Conservation (phyloP, 331 rosid species). For the Pyrus hybrid region DNA sequence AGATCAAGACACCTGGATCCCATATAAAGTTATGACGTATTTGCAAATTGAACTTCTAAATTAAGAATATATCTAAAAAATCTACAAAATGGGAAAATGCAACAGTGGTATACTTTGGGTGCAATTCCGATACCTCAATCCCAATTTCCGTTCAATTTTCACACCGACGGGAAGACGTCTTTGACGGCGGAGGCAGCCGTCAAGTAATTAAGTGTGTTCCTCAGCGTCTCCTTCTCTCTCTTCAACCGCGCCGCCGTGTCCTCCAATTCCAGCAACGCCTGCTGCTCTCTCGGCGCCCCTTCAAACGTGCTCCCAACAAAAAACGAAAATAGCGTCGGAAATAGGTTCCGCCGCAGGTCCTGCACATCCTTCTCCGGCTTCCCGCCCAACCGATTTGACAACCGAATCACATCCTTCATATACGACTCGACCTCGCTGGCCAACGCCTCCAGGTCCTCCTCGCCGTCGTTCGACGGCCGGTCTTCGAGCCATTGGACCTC, state of each 20-base stretch:
- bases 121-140: conserved; percentile 3
- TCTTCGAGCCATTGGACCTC: conserved; percentile 94
- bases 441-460: conserved; percentile 53
- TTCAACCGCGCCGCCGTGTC: conserved; percentile 71
- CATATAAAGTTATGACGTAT: background rate
- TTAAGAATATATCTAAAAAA: background rate
- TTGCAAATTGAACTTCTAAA: background rate
- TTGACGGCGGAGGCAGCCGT: conserved; percentile 98
- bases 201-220: conserved; percentile 86
- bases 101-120: background rate
- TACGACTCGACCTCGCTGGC: conserved; percentile 76
- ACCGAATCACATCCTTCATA: conserved; percentile 90
- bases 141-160: background rate
- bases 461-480: conserved; percentile 60
- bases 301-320: conserved; percentile 96
- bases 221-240: conserved; percentile 90
- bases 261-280: conserved; percentile 88
- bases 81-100: background rate
- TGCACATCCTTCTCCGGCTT: conserved; percentile 89
- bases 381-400: conserved; percentile 84
- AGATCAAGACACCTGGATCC: background rate
- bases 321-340: conserved; percentile 94
- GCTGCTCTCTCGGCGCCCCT: conserved; percentile 98
- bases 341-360: conserved; percentile 75
- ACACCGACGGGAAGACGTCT: conserved; percentile 74